phyloP scores from a whole-genome alignment of 176 grass and related monocot genomes.

The Panicum miliaceum region DNA sequence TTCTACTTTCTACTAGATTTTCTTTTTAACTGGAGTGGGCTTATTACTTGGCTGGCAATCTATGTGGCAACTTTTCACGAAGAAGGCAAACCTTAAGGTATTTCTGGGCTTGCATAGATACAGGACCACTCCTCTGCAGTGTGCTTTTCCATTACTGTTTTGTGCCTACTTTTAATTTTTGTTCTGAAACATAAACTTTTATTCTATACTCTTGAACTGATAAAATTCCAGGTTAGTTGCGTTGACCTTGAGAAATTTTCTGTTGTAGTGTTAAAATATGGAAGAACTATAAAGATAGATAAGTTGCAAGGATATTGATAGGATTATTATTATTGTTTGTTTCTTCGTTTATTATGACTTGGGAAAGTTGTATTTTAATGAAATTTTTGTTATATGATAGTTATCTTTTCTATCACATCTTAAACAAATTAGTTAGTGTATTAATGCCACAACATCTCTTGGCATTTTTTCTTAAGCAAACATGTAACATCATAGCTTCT shows the following conservation, averaged over 20 bases:
- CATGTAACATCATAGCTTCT: conserved; percentile 5
- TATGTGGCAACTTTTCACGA: conserved; percentile 83
- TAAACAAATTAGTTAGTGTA: conserved; percentile 4
- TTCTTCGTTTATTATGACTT: not conserved
- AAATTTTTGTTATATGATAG: conserved; percentile 18
- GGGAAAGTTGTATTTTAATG: not conserved
- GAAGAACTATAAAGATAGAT: not conserved
- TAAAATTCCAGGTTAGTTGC: not conserved
- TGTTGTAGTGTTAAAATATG: not conserved
- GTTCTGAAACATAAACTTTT: not conserved
- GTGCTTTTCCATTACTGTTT: not conserved
- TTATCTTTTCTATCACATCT: conserved; percentile 3
- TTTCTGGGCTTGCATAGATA: conserved; percentile 24
- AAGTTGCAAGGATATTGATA: not conserved
- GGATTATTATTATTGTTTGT: conserved; percentile 10
- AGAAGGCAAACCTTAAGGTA: conserved; percentile 88
- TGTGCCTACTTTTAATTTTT: not conserved
- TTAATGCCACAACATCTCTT: conserved; percentile 23
- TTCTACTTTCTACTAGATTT: conserved; percentile 51
- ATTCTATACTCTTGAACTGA: not conserved
- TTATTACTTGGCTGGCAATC: conserved; percentile 78
- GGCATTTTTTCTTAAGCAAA: conserved; percentile 22
- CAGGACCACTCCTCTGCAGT: not conserved
- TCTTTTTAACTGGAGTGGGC: conserved; percentile 62
- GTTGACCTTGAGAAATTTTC: not conserved